Percentiles rank a stretch among this genome's conserved stretches.
Conservation (phyloP, 345 rosid species). For the Arabis hirsuta region DNA sequence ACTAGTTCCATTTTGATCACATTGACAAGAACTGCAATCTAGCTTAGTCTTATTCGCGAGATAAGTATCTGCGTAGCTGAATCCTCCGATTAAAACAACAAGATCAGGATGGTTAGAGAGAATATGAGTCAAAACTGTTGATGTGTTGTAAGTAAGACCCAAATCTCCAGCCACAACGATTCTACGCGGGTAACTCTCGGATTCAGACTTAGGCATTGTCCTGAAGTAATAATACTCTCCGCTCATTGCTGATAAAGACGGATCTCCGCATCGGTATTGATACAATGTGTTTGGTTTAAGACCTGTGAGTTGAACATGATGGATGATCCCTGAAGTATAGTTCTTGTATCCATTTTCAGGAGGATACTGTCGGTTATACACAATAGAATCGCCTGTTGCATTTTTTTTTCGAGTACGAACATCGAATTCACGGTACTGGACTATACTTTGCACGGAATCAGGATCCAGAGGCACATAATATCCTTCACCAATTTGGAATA, state of each 20-base stretch:
- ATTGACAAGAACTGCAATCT: conserved; percentile 53
- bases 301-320: conserved; percentile 76
- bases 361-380: conserved; percentile 71
- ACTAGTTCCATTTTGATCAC: conserved; percentile 21
- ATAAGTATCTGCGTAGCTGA: conserved; percentile 77
- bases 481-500: conserved; percentile 55
- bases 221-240: conserved; percentile 54
- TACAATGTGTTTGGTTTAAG: conserved; percentile 64
- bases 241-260: conserved; percentile 65
- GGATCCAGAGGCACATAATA: conserved; percentile 57
- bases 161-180: conserved; percentile 78
- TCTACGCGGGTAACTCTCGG: conserved; percentile 64
- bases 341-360: conserved; percentile 53
- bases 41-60: conserved; percentile 62
- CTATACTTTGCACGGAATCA: conserved; percentile 58
- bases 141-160: conserved; percentile 85
- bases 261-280: conserved; percentile 76
- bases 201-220: conserved; percentile 71
- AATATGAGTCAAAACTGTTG: conserved; percentile 62
- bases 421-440: conserved; percentile 53
- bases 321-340: conserved; percentile 88
- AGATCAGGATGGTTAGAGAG: conserved; percentile 81
- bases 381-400: conserved; percentile 61
- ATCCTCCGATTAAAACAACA: conserved; percentile 74
- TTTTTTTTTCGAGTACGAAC: conserved; percentile 33